These are phyloP conservation scores for Candida maris DNA, from an alignment of 805 yeast genomes.

Conservation along the genomic window DNA sequence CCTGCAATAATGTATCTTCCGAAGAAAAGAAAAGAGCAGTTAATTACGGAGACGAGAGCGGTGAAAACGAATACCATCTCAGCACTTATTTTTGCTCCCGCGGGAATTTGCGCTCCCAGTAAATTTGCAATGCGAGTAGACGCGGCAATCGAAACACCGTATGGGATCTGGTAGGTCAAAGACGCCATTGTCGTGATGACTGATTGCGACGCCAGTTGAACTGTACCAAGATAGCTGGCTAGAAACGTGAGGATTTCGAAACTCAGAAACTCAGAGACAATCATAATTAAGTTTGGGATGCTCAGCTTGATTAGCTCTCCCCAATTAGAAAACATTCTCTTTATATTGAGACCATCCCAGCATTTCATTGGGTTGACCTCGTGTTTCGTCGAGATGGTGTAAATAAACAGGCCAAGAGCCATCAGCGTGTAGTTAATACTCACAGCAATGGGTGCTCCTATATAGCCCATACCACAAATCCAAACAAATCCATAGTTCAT, in stretches of 20 bases:
- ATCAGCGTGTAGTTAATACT: conserved; percentile 68
- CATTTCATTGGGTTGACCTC: conserved; percentile 33
- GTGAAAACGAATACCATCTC: conserved; percentile 28
- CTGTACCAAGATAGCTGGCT: conserved; percentile 62
- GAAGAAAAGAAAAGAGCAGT: conserved; percentile 24
- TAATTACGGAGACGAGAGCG: conserved; percentile 19
- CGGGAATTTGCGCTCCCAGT: conserved; percentile 52
- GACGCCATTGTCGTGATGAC: conserved; percentile 67
- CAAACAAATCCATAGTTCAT: conserved; percentile 70
- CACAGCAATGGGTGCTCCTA: conserved; percentile 77
- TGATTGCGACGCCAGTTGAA: conserved; percentile 68
- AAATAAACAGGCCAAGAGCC: conserved; percentile 53
- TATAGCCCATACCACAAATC: conserved; percentile 61
- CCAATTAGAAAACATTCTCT: conserved; percentile 54
- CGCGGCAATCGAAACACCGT: conserved; percentile 71
- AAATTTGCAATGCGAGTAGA: conserved; percentile 76
- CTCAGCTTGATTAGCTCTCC: conserved; percentile 58
- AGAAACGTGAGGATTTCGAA: conserved; percentile 70
- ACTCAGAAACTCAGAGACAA: conserved; percentile 74
- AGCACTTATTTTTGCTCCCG: conserved; percentile 28
- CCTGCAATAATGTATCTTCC: conserved; percentile 25
- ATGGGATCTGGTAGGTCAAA: conserved; percentile 68
- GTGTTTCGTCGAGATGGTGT: conserved; percentile 44
- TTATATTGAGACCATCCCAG: conserved; percentile 33
- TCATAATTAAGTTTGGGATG: conserved; percentile 72